phyloP scores from a whole-genome alignment of 352 stramenopile species.

The Aphanomyces stellatus region DNA sequence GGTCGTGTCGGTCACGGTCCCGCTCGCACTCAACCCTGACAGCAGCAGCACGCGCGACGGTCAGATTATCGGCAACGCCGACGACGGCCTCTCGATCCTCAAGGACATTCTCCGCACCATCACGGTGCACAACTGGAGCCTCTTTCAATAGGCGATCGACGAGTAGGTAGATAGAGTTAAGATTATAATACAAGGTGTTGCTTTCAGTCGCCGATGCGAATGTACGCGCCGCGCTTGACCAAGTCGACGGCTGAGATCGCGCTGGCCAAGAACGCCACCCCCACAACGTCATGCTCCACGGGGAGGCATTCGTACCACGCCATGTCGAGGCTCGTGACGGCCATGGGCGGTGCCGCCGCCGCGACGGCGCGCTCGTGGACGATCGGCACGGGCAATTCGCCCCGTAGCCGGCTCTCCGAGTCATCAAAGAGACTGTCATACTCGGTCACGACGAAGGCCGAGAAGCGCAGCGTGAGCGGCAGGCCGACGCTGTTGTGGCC shows the following conservation, averaged over 20 bases:
- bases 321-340: background rate
- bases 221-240: background rate
- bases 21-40: conserved; percentile 60
- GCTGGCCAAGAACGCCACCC: conserved; percentile 1
- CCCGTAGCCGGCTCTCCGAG: background rate
- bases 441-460: conserved; percentile 8
- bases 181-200: background rate
- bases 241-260: background rate
- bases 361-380: background rate
- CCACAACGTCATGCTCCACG: background rate
- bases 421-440: background rate
- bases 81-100: conserved; percentile 62
- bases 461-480: background rate
- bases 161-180: background rate
- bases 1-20: conserved; percentile 69
- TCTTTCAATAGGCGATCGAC: conserved; percentile 25
- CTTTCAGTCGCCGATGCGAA: conserved; percentile 6
- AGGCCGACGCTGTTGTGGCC: background rate
- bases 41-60: conserved; percentile 50
- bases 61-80: conserved; percentile 52
- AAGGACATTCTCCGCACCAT: conserved; percentile 62
- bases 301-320: background rate
- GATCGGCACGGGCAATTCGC: background rate
- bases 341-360: background rate
- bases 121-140: conserved; percentile 52